Conservation (phyloP, 2,329 filamentous ascomycete genomes). For the Cryphonectria nitschkei region DNA sequence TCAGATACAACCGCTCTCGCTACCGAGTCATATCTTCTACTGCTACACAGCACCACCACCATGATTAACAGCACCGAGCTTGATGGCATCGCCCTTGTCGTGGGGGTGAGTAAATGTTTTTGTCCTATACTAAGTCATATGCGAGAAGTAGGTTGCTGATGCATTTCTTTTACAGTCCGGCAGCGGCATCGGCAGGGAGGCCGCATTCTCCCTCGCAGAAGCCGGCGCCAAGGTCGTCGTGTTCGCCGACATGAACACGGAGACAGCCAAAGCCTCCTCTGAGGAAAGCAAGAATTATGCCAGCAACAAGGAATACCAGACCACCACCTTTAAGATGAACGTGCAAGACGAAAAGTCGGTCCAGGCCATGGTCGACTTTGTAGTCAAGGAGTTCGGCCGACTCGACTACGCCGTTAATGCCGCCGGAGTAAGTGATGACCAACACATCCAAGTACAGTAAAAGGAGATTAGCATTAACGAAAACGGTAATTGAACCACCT, state of each 20-base stretch:
- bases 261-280: slow-evolving; percentile 28
- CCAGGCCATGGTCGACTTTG: slow-evolving; percentile 31
- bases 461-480: no score
- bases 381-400: slow-evolving; percentile 30
- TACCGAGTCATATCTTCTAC: background rate
- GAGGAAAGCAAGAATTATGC: slow-evolving; percentile 32
- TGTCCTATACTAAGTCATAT: background rate
- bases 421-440: slow-evolving; percentile 29
- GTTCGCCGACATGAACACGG: slow-evolving; percentile 32
- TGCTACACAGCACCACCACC: slow-evolving; percentile 15
- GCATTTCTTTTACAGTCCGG: slow-evolving; percentile 16
- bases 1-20: background rate
- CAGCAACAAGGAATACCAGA: slow-evolving; percentile 27
- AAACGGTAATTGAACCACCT: background rate
- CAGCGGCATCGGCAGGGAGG: slow-evolving; percentile 32
- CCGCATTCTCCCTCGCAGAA: slow-evolving; percentile 32
- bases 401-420: slow-evolving; percentile 33
- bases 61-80: slow-evolving; percentile 32
- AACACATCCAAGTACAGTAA: background rate
- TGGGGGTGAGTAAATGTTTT: slow-evolving; percentile 25
- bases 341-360: slow-evolving; percentile 30
- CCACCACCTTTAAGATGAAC: slow-evolving; percentile 23
- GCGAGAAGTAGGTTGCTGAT: background rate
- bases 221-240: slow-evolving; percentile 31
- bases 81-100: slow-evolving; percentile 31